Conservation (phyloP, 2,329 filamentous ascomycete species). For the Dothideomycetes sp. region DNA sequence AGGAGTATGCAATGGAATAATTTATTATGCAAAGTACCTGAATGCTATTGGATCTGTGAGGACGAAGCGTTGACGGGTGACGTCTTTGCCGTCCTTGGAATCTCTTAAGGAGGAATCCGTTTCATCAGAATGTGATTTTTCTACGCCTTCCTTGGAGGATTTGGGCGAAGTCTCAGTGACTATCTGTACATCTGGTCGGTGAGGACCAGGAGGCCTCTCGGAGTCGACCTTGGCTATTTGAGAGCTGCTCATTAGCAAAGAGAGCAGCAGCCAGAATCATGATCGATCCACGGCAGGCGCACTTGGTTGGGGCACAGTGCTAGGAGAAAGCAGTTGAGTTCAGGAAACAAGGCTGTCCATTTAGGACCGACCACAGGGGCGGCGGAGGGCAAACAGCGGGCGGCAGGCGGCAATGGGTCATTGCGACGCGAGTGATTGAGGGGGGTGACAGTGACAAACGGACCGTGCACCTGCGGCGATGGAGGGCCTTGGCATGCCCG, state of each 20-base stretch:
- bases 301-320: too few relatives aligned
- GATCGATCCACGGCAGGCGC: neutral
- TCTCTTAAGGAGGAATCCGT: neutral
- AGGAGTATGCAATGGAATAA: constrained; percentile 24
- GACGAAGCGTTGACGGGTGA: constrained; percentile 45
- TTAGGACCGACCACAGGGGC: too few relatives aligned
- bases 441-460: neutral
- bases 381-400: too few relatives aligned
- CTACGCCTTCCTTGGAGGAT: neutral
- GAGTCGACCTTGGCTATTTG: neutral
- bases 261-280: neutral
- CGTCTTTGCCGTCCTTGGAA: neutral
- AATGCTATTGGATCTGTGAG: constrained; percentile 57
- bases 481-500: neutral
- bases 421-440: neutral
- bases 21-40: constrained; percentile 21
- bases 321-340: too few relatives aligned
- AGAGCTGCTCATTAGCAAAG: constrained; percentile 8
- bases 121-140: constrained; percentile 5
- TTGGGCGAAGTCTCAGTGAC: constrained; percentile 1
- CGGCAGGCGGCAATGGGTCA: too few relatives aligned
- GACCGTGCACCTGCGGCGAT: neutral
- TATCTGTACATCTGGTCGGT: constrained; percentile 2
- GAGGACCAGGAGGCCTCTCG: constrained; percentile 8
- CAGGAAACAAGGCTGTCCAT: neutral